Evolutionary conservation across 2,329 filamentous ascomycete genomes (phyloP), one percentile per base, ranked within the genome.

Genomic region (Lecanicillium sp.): DNA sequence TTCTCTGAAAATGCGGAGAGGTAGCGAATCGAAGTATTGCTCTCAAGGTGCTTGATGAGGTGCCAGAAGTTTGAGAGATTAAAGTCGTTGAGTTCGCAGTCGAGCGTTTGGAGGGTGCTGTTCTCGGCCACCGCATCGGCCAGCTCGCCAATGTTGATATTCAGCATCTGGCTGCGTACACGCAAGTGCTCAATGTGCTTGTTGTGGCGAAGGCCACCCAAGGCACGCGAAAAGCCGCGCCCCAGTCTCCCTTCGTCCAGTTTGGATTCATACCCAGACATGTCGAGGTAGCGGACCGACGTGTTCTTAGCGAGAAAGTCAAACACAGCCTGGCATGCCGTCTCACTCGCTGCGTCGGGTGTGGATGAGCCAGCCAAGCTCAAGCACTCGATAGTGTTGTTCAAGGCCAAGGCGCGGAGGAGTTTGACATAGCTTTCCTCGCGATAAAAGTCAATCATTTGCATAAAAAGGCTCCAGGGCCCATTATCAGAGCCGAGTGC

Each of bases 181-280:
- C 72, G 65, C 4, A 78, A 62, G 48, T 77, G 72, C 37, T 64
- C 64, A 14, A 71, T 58, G 13, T 58, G 55, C 7, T 49, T 60
- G 42, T 71, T 70, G n/a, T 55, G 54, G 20, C 60, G 61, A 22
- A 74, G 59, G 17, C 69, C 69, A 15, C 59, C 58, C 18, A 78
- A 56, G 0, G 72, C 64, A 27, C 62, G 66, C 0, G 69, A 72
- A 42, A 77, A 71, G 8, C 71, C 70, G 41, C 61, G 66, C 13
- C 72, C 72, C 9, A 78, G 61, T 42, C 74, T 69, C 0, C 71
- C 69, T 44, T 78, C 74, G 45, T 78, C 74, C 6, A 78, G 58
- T 51, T 74, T 77, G 32, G 72, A 70, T 33, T 68, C 69, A 48
- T 70, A 77, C 2, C 74, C 74, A 1, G 74, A 77, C 7, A 77